A percentile compares a stretch with the other conserved stretches of the same genome.
phyloP scores from a whole-genome alignment of 495 filamentous ascomycete species.

The Aeminium ludgeri region DNA sequence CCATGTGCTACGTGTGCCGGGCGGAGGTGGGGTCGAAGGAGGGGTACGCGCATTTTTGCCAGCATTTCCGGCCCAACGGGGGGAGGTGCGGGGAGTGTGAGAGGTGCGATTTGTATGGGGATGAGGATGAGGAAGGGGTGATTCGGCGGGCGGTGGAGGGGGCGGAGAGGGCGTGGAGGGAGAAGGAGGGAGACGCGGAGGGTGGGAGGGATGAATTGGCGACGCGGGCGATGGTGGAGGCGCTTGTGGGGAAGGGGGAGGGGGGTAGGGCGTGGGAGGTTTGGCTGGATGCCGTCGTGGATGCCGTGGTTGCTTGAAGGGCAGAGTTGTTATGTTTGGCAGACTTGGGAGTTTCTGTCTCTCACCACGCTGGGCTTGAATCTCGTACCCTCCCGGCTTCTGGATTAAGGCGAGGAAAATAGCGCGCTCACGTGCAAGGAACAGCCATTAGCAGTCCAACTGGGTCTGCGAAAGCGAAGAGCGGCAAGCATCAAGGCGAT shows the following conservation, averaged over 20 bases:
- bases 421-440: no score
- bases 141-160: slow-evolving; percentile 56
- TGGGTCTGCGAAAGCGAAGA: no score
- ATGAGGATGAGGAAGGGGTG: slow-evolving; percentile 68
- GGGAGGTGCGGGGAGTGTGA: slow-evolving; percentile 59
- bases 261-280: slow-evolving; percentile 7
- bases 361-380: no score
- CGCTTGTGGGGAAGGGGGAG: slow-evolving; percentile 3
- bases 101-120: slow-evolving; percentile 77
- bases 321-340: no score
- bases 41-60: slow-evolving; percentile 83
- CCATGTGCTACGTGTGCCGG: slow-evolving; percentile 90
- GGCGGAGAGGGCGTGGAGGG: slow-evolving; percentile 69
- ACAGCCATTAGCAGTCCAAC: no score
- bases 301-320: slow-evolving; percentile 14
- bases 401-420: no score
- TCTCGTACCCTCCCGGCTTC: no score
- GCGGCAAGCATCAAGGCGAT: no score
- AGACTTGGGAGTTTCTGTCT: no score
- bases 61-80: slow-evolving; percentile 76
- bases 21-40: slow-evolving; percentile 35
- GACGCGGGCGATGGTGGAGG: slow-evolving; percentile 7
- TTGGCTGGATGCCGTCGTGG: slow-evolving; percentile 17
- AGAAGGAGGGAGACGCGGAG: slow-evolving; percentile 22
- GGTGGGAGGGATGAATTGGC: slow-evolving; percentile 7